These are phyloP conservation scores for Arthrobotrys conoides DNA, from an alignment of 2,329 filamentous ascomycete species.

Conservation along the genomic window DNA sequence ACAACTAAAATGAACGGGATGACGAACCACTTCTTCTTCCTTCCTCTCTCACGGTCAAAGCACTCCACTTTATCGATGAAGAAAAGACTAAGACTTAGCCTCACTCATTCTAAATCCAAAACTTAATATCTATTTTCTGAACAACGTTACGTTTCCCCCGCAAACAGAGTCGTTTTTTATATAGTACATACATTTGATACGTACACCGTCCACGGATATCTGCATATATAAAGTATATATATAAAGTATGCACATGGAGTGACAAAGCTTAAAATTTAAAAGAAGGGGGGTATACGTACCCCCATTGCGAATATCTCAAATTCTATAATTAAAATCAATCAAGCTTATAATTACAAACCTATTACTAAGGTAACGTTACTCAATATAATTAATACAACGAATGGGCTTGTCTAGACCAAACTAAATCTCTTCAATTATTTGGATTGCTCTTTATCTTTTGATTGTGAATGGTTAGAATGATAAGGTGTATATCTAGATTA, in stretches of 20 bases:
- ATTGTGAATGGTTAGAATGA: too few relatives aligned
- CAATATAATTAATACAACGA: too few relatives aligned
- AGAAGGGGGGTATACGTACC: constrained; percentile 5
- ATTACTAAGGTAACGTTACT: not conserved
- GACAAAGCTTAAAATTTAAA: not conserved
- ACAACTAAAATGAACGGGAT: constrained; percentile 1
- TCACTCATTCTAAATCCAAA: not conserved
- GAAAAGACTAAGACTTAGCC: not conserved
- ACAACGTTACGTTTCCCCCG: not conserved
- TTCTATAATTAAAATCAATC: not conserved
- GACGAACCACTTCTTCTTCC: not conserved
- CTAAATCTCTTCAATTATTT: too few relatives aligned
- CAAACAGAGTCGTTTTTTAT: not conserved
- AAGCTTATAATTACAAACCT: not conserved
- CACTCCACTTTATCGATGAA: too few relatives aligned
- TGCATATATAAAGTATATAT: not conserved
- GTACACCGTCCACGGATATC: not conserved
- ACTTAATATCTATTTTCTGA: not conserved
- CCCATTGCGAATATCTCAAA: not conserved
- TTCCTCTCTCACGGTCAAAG: too few relatives aligned
- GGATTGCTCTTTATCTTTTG: too few relatives aligned
- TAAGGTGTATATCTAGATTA: too few relatives aligned
- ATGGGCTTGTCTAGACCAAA: too few relatives aligned
- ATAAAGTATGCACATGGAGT: too few relatives aligned
- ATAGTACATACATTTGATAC: constrained; percentile 6